phyloP scores from a whole-genome alignment of 768 basidiomycete species.

The Kwoniella heveanensis region DNA sequence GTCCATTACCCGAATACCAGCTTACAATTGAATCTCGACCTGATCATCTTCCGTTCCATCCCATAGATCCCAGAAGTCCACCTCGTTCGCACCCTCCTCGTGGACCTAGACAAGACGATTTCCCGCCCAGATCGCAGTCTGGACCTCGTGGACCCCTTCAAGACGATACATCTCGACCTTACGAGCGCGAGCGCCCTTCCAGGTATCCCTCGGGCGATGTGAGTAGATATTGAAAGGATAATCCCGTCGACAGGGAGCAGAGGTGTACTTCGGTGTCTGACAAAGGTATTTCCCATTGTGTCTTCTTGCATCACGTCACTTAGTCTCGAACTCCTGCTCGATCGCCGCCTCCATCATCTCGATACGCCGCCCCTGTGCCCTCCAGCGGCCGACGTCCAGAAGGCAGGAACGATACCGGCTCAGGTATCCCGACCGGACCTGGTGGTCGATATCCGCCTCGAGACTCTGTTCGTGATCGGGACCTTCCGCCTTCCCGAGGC shows the following conservation, averaged over 20 bases:
- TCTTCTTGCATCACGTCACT: neutral
- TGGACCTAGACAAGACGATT: slow-evolving; percentile 5
- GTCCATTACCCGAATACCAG: slow-evolving; percentile 3
- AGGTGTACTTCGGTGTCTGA: no score
- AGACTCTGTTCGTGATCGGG: neutral
- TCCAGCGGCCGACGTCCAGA: neutral
- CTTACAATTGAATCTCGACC: slow-evolving; percentile 1
- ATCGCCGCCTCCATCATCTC: slow-evolving; percentile 16
- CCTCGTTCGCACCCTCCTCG: neutral
- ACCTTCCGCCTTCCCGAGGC: neutral
- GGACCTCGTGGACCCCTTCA: slow-evolving; percentile 8
- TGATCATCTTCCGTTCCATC: neutral
- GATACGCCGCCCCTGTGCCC: neutral
- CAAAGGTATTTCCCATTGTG: no score
- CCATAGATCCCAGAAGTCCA: neutral
- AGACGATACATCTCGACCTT: neutral
- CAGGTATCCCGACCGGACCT: neutral
- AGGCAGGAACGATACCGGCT: neutral
- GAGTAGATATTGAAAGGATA: no score
- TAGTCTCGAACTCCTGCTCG: slow-evolving; percentile 7
- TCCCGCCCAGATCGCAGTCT: slow-evolving; percentile 7
- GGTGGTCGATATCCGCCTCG: neutral
- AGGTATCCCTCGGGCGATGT: neutral
- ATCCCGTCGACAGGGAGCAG: no score
- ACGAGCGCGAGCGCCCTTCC: neutral